Percentiles rank a stretch among this genome's conserved stretches.
Conservation (phyloP, 2,329 filamentous ascomycete genomes). For the Neofusicoccum kwambonambiense region DNA sequence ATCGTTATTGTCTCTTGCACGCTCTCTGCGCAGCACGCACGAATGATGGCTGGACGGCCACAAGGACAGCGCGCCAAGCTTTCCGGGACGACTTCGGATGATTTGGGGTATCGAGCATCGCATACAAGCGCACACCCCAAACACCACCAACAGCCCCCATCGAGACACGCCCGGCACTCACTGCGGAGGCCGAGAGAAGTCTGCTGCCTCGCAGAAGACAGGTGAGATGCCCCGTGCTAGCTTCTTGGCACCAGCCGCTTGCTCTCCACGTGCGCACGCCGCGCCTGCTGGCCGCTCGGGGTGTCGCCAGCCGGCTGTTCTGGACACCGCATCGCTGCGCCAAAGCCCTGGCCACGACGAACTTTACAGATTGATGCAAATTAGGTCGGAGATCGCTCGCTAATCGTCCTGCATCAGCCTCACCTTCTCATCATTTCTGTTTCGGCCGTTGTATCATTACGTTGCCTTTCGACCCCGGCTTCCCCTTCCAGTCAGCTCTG, state of each 20-base stretch:
- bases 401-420: background rate
- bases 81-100: too few relatives aligned
- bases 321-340: background rate
- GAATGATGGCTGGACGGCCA: background rate
- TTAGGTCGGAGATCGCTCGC: background rate
- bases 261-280: background rate
- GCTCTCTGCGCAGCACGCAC: background rate
- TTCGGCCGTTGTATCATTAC: background rate
- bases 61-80: too few relatives aligned
- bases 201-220: background rate
- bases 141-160: background rate
- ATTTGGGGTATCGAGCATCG: too few relatives aligned
- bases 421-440: background rate
- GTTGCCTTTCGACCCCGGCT: background rate
- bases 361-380: background rate
- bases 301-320: background rate
- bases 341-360: background rate
- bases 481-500: background rate
- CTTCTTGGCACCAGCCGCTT: background rate
- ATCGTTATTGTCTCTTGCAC: too few relatives aligned
- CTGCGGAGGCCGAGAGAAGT: background rate
- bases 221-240: background rate
- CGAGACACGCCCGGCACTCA: background rate
- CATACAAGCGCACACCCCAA: background rate
- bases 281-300: background rate